Percentiles rank a stretch among this genome's conserved stretches.
Evolutionary conservation across 2,329 filamentous ascomycete genomes (phyloP).

Genomic region (Diaporthe humulicola): DNA sequence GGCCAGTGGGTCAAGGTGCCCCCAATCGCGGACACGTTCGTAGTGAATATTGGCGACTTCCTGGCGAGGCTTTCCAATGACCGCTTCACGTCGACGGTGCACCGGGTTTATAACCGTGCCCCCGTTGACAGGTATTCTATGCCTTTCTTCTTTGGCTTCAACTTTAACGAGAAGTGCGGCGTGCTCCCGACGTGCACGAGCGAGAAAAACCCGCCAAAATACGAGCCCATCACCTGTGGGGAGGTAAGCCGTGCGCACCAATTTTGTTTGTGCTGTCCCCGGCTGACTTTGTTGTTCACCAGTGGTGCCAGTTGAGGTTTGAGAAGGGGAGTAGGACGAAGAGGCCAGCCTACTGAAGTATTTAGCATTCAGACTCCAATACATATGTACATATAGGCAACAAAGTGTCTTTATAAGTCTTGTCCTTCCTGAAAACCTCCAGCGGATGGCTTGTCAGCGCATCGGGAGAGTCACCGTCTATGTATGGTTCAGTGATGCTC

Average conservation of each 20-base stretch:
- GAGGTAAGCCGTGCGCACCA: slow-evolving; percentile 51
- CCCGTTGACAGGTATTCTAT: slow-evolving; percentile 62
- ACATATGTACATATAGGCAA: neutral
- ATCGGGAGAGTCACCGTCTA: neutral
- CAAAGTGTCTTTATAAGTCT: neutral
- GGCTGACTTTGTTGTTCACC: neutral
- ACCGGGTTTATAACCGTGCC: slow-evolving; percentile 61
- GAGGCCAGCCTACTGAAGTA: neutral
- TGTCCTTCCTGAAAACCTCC: neutral
- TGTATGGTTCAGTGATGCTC: neutral
- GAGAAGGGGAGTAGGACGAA: slow-evolving; percentile 41
- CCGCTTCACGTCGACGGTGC: slow-evolving; percentile 61
- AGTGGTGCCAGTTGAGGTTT: slow-evolving; percentile 51
- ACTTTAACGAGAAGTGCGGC: slow-evolving; percentile 63
- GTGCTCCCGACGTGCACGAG: slow-evolving; percentile 63
- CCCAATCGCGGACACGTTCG: slow-evolving; percentile 59
- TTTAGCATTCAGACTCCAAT: too few species aligned
- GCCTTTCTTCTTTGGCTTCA: slow-evolving; percentile 69
- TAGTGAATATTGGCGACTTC: slow-evolving; percentile 67
- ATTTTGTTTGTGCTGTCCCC: neutral
- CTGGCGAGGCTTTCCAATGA: slow-evolving; percentile 66
- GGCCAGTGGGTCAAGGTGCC: slow-evolving; percentile 59
- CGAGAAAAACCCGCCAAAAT: slow-evolving; percentile 60
- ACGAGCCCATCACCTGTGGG: slow-evolving; percentile 65
- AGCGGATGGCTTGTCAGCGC: neutral